Conservation (phyloP, 768 basidiomycete genomes). For the Pulveroboletus sp. region DNA sequence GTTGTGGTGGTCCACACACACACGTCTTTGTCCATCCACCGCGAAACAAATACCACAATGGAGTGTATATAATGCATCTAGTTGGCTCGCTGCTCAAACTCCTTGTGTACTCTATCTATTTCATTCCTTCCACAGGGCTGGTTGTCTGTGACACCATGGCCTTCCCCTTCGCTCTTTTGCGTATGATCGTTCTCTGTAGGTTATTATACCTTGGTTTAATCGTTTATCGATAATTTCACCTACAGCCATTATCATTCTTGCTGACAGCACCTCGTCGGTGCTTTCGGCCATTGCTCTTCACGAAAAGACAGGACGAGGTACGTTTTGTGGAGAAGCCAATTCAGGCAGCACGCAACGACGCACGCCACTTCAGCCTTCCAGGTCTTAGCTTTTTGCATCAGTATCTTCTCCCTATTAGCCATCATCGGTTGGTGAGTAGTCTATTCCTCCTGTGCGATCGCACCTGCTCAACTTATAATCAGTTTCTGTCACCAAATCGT, state of each 20-base stretch:
- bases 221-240: conserved; percentile 1
- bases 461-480: not conserved
- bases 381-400: conserved; percentile 11
- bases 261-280: conserved; percentile 10
- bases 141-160: conserved; percentile 28
- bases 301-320: conserved; percentile 23
- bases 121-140: not conserved
- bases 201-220: not conserved
- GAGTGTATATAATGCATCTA: conserved; percentile 14
- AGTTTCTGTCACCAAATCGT: conserved; percentile 18
- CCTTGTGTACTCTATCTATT: conserved; percentile 4
- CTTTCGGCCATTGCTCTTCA: conserved; percentile 18
- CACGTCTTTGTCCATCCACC: conserved; percentile 7
- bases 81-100: not conserved
- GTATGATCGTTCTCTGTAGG: conserved; percentile 20
- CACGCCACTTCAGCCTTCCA: conserved; percentile 19
- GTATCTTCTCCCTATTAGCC: conserved; percentile 7
- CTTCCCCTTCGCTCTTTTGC: conserved; percentile 22
- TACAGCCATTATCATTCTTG: conserved; percentile 15
- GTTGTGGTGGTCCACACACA: conserved; percentile 8
- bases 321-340: not conserved
- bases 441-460: not conserved
- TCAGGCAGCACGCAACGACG: not conserved
- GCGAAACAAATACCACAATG: not conserved
- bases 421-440: conserved; percentile 21